These are phyloP conservation scores for Annulohypoxylon moriforme DNA, from an alignment of 495 filamentous ascomycete genomes.

Conservation along the genomic window DNA sequence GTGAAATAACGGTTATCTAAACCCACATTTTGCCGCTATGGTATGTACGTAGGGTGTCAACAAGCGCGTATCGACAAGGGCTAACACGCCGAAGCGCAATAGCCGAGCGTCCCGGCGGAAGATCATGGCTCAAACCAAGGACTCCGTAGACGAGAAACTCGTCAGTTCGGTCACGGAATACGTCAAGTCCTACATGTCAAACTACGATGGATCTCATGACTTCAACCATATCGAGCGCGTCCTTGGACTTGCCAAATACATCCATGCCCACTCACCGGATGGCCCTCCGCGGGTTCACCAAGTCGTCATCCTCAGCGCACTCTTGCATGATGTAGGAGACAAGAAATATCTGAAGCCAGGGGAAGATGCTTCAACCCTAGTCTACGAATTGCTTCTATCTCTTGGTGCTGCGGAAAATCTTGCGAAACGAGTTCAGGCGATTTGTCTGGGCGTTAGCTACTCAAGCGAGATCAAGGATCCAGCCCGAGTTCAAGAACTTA, in stretches of 20 bases:
- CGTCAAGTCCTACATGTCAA: conserved; percentile 77
- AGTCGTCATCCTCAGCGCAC: conserved; percentile 75
- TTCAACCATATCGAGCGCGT: conserved; percentile 86
- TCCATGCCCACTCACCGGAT: conserved; percentile 61
- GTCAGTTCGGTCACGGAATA: conserved; percentile 65
- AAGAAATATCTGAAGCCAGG: conserved; percentile 75
- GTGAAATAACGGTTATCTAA: too few relatives aligned
- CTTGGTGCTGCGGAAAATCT: conserved; percentile 65
- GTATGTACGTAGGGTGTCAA: conserved; percentile 34
- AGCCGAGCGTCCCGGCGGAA: conserved; percentile 24
- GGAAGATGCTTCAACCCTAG: conserved; percentile 64
- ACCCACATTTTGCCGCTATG: too few relatives aligned
- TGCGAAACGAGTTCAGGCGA: conserved; percentile 71
- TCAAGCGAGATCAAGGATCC: conserved; percentile 75
- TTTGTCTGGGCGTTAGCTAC: conserved; percentile 81
- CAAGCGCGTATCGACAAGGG: conserved; percentile 42
- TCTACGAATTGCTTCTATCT: conserved; percentile 67
- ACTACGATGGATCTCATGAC: conserved; percentile 88
- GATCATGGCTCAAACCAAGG: conserved; percentile 44
- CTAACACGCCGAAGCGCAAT: conserved; percentile 40
- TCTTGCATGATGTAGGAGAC: conserved; percentile 90
- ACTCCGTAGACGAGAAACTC: conserved; percentile 53
- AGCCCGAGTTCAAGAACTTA: conserved; percentile 58
- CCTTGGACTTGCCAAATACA: conserved; percentile 70
- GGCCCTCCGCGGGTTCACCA: conserved; percentile 58